Percentiles rank a stretch among this genome's conserved stretches.
Conservation (phyloP, 306 rosid species). For the Nissolia schottii region DNA sequence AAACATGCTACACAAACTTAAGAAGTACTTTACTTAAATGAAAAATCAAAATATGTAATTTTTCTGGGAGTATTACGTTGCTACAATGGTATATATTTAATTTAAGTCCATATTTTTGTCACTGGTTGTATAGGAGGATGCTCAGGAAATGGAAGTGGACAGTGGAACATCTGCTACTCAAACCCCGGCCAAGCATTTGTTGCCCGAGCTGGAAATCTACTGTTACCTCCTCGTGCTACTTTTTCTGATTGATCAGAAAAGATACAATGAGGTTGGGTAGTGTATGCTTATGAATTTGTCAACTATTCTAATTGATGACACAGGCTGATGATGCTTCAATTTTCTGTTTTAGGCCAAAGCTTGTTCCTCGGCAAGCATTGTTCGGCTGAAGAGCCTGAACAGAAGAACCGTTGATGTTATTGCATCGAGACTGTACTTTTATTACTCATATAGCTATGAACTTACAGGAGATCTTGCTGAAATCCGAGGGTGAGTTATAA, state of each 20-base stretch:
- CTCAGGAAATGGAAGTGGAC: slow-evolving; percentile 93
- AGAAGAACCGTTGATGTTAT: slow-evolving; percentile 92
- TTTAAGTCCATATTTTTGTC: not conserved
- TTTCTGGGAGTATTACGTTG: too few species aligned
- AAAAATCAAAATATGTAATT: too few species aligned
- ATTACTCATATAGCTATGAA: slow-evolving; percentile 85
- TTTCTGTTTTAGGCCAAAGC: slow-evolving; percentile 81
- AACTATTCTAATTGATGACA: not conserved
- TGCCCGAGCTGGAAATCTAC: slow-evolving; percentile 92
- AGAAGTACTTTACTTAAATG: too few species aligned
- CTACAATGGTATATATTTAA: too few species aligned
- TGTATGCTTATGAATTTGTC: not conserved
- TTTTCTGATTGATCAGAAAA: slow-evolving; percentile 91
- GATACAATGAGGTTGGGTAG: slow-evolving; percentile 62
- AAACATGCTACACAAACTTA: too few species aligned
- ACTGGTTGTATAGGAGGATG: slow-evolving; percentile 57
- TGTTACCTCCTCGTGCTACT: slow-evolving; percentile 75
- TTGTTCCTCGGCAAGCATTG: slow-evolving; percentile 85
- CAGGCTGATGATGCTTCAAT: not conserved
- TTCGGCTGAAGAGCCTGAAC: slow-evolving; percentile 71
- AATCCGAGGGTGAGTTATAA: slow-evolving; percentile 93
- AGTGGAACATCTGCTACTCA: slow-evolving; percentile 72
- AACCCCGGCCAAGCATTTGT: slow-evolving; percentile 53
- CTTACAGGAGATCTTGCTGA: slow-evolving; percentile 90
- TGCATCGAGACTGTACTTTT: slow-evolving; percentile 84